A percentile compares a stretch with the other conserved stretches of the same genome.
Evolutionary conservation across 805 yeast species (phyloP).

Genomic region (Wickerhamiella sorbophila): DNA sequence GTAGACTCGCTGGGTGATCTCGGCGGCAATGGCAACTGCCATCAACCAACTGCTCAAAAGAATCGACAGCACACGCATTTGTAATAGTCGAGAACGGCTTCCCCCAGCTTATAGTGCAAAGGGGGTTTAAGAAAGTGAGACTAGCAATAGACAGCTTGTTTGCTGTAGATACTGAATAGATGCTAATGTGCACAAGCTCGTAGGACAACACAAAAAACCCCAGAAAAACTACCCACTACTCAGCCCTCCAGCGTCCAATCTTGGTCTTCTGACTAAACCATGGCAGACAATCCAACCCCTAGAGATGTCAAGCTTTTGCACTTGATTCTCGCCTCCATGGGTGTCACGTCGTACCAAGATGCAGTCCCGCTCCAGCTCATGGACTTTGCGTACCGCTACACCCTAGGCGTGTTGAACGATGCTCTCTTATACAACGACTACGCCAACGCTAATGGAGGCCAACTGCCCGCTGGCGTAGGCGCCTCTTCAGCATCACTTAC

Average conservation of each 20-base stretch:
- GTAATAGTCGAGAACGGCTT: too few species aligned
- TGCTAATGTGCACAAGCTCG: too few species aligned
- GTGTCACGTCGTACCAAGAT: constrained; percentile 83
- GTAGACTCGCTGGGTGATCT: constrained; percentile 64
- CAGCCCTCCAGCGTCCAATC: too few species aligned
- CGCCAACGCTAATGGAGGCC: constrained; percentile 23
- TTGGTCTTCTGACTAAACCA: too few species aligned
- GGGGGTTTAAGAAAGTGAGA: too few species aligned
- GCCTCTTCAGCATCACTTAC: constrained; percentile 38
- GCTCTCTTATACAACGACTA: constrained; percentile 84
- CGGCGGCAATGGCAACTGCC: constrained; percentile 23
- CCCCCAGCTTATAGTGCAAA: too few species aligned
- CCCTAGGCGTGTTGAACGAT: constrained; percentile 74
- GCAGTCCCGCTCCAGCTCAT: constrained; percentile 89
- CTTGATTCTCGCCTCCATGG: constrained; percentile 83
- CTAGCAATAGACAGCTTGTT: too few species aligned
- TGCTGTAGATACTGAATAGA: too few species aligned
- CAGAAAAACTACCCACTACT: too few species aligned
- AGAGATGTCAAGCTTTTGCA: constrained; percentile 86
- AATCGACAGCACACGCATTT: constrained; percentile 3
- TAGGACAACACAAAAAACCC: too few species aligned
- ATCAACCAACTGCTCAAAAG: constrained; percentile 8
- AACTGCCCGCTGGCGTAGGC: constrained; percentile 26
- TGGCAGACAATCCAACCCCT: constrained; percentile 33
- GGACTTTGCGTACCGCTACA: constrained; percentile 90